Percentiles rank a stretch among this genome's conserved stretches.
These are phyloP conservation scores for Trypanosoma vivax DNA, from an alignment of 208 protist species.

Conservation along the genomic window DNA sequence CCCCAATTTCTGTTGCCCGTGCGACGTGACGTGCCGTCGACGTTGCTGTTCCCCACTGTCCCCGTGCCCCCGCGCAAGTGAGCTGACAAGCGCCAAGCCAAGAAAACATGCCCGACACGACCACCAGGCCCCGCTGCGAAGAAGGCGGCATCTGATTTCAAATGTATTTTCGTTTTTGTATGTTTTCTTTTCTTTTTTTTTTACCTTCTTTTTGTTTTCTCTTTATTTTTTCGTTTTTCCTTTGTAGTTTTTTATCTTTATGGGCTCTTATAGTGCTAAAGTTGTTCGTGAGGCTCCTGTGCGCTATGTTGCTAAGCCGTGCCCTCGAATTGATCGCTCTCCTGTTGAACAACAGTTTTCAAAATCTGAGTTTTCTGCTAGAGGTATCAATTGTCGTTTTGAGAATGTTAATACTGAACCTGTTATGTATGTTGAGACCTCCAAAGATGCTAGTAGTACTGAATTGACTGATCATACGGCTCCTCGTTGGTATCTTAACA, in stretches of 20 bases:
- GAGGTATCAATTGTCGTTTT: constrained; percentile 71
- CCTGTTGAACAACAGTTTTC: constrained; percentile 76
- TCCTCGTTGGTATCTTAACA: constrained; percentile 81
- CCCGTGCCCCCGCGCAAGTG: too few relatives aligned
- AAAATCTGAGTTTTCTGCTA: constrained; percentile 68
- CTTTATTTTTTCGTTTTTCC: constrained; percentile 8
- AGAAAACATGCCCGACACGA: too few relatives aligned
- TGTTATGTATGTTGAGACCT: constrained; percentile 82
- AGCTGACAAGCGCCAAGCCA: too few relatives aligned
- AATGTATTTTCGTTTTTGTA: not conserved
- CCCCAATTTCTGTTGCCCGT: too few relatives aligned
- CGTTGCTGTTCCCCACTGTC: too few relatives aligned
- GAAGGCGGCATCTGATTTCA: too few relatives aligned
- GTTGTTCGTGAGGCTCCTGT: constrained; percentile 61
- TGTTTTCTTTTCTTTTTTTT: not conserved
- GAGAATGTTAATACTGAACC: constrained; percentile 85
- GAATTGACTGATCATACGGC: constrained; percentile 75
- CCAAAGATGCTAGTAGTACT: constrained; percentile 70
- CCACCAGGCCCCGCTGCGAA: too few relatives aligned
- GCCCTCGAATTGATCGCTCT: constrained; percentile 58
- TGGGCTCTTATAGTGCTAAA: constrained; percentile 39
- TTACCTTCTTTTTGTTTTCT: constrained; percentile 4
- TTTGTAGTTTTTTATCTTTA: constrained; percentile 18
- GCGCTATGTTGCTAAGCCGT: constrained; percentile 75
- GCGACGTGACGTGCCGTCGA: too few relatives aligned